Evolutionary conservation across 148 eudicot species (phyloP), one percentile per base, ranked within the genome.

Genomic region (Chenopodium album): DNA sequence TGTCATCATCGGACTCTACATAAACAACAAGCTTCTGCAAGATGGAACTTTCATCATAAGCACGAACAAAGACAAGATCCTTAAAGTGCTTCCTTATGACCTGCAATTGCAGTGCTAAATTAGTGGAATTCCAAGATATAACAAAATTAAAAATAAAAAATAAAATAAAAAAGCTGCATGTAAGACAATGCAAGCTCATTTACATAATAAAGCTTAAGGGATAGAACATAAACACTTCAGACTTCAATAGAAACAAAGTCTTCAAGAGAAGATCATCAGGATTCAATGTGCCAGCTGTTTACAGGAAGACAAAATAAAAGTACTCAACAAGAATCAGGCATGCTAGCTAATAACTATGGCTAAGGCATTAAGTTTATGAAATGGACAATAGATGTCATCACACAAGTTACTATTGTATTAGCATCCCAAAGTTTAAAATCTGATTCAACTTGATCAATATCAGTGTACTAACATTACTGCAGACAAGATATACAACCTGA

Each of bases 11-110:
- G 47, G 94, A 91, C 63, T 96, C 98, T 28, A 85, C 83, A 82
- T 90, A 92, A 82, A 92, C 95, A 79, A 96, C 81, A 66, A 92
- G 79, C 71, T 91, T 93, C 83, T 82, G 93, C 74, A 82, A 73
- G 82, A 79, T 56, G 69, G 92, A 86, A 80, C 76, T 79, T 75
- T 90, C 93, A 84, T 78, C 89, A 82, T 87, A 83, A 76, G 88
- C 91, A 85, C 90, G 86, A 66, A 94, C 87, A 82, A 83, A 96
- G 77, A 87, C 88, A 79, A 96, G 94, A 88, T 91, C 92, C 76
- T 84, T 83, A 76, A 90, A 95, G 83, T 92, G 92, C 80, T 91
- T 91, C 79, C 86, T 85, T 13, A 84, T 86, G 71, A 92, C 98
- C 98, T 96, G 89, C 87, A 89, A 12, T 48, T 66, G 80, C 56